Conservation (phyloP, 2,329 filamentous ascomycete species). For the Ascochyta fabae region DNA sequence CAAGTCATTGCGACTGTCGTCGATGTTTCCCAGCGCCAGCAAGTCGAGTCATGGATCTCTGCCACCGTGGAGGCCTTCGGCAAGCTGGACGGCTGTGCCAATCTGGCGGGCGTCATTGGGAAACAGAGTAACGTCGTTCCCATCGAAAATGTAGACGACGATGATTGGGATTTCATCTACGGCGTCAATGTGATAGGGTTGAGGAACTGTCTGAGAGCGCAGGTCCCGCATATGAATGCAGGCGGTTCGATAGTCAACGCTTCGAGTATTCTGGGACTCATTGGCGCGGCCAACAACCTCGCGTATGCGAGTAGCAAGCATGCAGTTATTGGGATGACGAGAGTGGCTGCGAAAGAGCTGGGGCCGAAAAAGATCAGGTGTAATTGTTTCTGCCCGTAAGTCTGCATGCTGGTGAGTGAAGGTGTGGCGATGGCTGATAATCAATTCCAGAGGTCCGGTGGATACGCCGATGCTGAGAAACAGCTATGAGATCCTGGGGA, state of each 20-base stretch:
- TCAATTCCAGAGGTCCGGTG: constrained; percentile 30
- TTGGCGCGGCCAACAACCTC: constrained; percentile 48
- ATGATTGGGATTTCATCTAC: constrained; percentile 51
- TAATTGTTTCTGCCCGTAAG: constrained; percentile 48
- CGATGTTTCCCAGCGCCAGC: constrained; percentile 55
- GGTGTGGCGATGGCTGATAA: not conserved
- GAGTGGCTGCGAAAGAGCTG: constrained; percentile 49
- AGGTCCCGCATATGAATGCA: constrained; percentile 51
- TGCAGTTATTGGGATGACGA: constrained; percentile 51
- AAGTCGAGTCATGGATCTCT: constrained; percentile 62
- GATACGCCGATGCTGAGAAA: constrained; percentile 46
- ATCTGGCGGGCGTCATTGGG: constrained; percentile 56
- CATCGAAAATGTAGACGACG: constrained; percentile 42
- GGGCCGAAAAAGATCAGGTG: constrained; percentile 45
- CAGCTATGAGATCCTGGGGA: constrained; percentile 25
- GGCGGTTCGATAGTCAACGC: constrained; percentile 52
- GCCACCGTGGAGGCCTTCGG: constrained; percentile 56
- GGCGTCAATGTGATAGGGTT: constrained; percentile 49
- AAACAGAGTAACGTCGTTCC: constrained; percentile 27
- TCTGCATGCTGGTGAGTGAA: not conserved
- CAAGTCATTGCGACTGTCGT: constrained; percentile 51
- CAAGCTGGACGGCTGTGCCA: constrained; percentile 46
- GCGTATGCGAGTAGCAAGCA: constrained; percentile 51
- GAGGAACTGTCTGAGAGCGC: constrained; percentile 49
- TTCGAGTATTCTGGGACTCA: constrained; percentile 59